These are phyloP conservation scores for Paramecium bursaria DNA, from an alignment of 73 alveolate species.

Conservation along the genomic window DNA sequence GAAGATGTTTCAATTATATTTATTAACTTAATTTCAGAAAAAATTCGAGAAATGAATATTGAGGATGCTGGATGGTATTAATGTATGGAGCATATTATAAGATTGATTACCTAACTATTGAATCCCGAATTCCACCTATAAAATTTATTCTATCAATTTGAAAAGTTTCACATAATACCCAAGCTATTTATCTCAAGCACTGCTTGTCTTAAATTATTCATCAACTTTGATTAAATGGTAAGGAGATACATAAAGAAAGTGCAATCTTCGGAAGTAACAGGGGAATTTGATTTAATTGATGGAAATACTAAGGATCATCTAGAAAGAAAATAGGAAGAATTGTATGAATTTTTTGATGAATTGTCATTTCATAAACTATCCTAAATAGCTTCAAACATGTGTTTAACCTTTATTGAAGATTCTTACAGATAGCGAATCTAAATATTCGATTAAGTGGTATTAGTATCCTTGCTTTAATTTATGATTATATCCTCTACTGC, in stretches of 20 bases:
- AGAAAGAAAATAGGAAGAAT: neutral
- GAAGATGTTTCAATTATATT: too few species aligned
- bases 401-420: neutral
- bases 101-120: neutral
- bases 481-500: neutral
- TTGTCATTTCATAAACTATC: neutral
- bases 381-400: neutral
- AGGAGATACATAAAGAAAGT: conserved; percentile 1
- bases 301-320: neutral
- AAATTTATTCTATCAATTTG: neutral
- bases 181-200: conserved; percentile 18
- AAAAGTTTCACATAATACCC: neutral
- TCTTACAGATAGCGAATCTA: conserved; percentile 2
- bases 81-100: neutral
- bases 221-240: neutral
- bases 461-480: conserved; percentile 1
- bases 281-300: conserved; percentile 1
- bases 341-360: neutral
- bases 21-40: too few species aligned
- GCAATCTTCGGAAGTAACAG: conserved; percentile 3
- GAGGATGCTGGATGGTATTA: conserved; percentile 15
- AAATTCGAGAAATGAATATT: too few species aligned
- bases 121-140: conserved; percentile 10
- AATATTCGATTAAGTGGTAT: conserved; percentile 7
- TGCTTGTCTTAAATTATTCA: neutral